Percentiles rank a stretch among this genome's conserved stretches.
Conservation (phyloP, 441 rosid genomes). For the Gossypium lobatum region DNA sequence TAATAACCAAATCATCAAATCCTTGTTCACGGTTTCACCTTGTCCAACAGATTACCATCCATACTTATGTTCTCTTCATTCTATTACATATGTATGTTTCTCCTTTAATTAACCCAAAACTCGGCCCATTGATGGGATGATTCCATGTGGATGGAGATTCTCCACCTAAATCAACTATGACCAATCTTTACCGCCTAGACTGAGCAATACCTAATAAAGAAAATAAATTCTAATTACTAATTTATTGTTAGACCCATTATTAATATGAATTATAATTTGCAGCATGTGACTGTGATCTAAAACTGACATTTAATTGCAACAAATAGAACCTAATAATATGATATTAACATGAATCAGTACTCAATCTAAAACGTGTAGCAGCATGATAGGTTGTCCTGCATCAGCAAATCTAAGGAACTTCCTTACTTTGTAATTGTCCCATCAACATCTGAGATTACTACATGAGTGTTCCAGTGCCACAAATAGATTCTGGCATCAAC, state of each 20-base stretch:
- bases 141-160: neutral
- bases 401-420: conserved; percentile 9
- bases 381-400: neutral
- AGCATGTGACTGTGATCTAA: neutral
- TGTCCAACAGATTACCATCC: neutral
- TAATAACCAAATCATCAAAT: neutral
- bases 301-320: neutral
- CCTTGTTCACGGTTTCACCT: neutral
- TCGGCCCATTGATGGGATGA: neutral
- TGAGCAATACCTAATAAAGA: neutral
- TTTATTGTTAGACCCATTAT: neutral
- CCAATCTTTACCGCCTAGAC: conserved; percentile 3
- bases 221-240: neutral
- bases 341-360: neutral
- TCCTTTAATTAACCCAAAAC: neutral
- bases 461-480: conserved; percentile 90
- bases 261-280: neutral
- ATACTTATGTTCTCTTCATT: neutral
- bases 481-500: conserved; percentile 89
- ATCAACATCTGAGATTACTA: conserved; percentile 95
- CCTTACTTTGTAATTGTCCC: conserved; percentile 92
- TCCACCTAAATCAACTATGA: neutral
- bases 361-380: neutral
- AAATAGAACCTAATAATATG: conserved; percentile 1
- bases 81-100: neutral